phyloP scores from a whole-genome alignment of 139 green algal genomes.

The Mychonastes homosphaera region DNA sequence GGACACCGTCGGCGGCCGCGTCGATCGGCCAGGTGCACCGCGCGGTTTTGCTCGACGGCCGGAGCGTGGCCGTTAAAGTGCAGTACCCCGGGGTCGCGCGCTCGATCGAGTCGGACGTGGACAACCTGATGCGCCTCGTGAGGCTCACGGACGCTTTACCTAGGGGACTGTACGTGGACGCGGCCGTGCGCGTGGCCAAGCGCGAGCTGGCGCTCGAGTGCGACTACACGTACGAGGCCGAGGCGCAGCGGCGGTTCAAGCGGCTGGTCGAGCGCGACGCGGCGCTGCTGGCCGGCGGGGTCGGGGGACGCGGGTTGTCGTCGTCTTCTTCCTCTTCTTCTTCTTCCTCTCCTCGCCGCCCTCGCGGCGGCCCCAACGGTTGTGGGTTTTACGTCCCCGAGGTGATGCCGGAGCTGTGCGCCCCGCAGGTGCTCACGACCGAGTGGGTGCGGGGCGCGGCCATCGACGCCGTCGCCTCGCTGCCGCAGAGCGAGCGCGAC shows the following conservation, averaged over 20 bases:
- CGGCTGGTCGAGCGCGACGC: constrained; percentile 41
- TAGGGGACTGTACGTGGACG: constrained; percentile 75
- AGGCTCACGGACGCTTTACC: constrained; percentile 72
- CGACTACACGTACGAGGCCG: constrained; percentile 70
- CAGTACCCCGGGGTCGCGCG: constrained; percentile 86
- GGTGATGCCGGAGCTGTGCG: constrained; percentile 59
- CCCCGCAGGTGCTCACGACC: constrained; percentile 59
- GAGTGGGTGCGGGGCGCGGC: constrained; percentile 69
- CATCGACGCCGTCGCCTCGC: constrained; percentile 68
- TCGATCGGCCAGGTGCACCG: constrained; percentile 87
- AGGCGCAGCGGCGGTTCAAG: constrained; percentile 45
- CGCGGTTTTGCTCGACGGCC: constrained; percentile 56
- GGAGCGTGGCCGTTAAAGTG: constrained; percentile 75
- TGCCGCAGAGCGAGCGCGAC: constrained; percentile 61
- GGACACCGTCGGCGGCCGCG: constrained; percentile 70
- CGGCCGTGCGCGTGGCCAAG: constrained; percentile 77
- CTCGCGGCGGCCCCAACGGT: no score
- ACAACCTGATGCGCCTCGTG: constrained; percentile 90
- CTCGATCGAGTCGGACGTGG: constrained; percentile 83
- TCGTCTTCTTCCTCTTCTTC: constrained; percentile 1
- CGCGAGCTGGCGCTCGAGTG: constrained; percentile 84
- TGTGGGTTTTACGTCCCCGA: constrained; percentile 62
- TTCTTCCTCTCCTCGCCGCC: no score
- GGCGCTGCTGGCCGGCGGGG: not conserved
- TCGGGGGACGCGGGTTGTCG: not conserved